Evolutionary conservation across 139 green algal genomes (phyloP), one percentile per base, ranked within the genome.

Genomic region (Eudorina sp.): DNA sequence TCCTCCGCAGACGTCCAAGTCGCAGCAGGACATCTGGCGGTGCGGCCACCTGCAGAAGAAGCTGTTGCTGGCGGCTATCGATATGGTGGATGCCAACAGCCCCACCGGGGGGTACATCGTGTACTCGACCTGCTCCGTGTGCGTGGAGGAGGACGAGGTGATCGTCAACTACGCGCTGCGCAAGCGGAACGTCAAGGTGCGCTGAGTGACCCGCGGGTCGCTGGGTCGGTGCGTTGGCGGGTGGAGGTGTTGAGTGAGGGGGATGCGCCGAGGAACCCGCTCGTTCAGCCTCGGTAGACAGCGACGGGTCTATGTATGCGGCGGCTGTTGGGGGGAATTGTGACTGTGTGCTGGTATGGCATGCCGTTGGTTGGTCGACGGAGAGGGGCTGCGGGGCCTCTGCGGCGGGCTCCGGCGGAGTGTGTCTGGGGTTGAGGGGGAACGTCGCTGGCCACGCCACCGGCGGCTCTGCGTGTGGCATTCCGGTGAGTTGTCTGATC

Each of bases 71-170:
- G 95, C 97, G 3, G 98, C 98, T 45, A 99, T 99, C 46, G 98
- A 99, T 93, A 90, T 99, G 84, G 96, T 99, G 46, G 82, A 88
- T 31, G 82, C 82, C n/a, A 69, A 88, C 64, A 88, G 82, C 48
- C 27, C 82, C 82, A 95, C 85, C 2, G 97, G 96, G 29, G 97
- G 97, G 27, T 98, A 95, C 84, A 68, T 97, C 7, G 95, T 99
- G n/a, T 99, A 99, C 94, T 99, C 96, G 74, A 99, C 98, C 27
- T 99, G 98, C 94, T 98, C 94, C 60, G 96, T 99, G 83, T 97
- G 99, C 92, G 97, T 99, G n/a, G 97, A 99, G 79, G 98, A 99
- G 90, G 98, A 99, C 81, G 98, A 99, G 84, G 96, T 96, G 48
- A 97, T 99, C 19, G 91, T 99, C 76, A 96, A 99, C 93, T 99